Evolutionary conservation across 2,329 filamentous ascomycete genomes (phyloP), one percentile per base, ranked within the genome.

Genomic region (Penicillium thymicola): DNA sequence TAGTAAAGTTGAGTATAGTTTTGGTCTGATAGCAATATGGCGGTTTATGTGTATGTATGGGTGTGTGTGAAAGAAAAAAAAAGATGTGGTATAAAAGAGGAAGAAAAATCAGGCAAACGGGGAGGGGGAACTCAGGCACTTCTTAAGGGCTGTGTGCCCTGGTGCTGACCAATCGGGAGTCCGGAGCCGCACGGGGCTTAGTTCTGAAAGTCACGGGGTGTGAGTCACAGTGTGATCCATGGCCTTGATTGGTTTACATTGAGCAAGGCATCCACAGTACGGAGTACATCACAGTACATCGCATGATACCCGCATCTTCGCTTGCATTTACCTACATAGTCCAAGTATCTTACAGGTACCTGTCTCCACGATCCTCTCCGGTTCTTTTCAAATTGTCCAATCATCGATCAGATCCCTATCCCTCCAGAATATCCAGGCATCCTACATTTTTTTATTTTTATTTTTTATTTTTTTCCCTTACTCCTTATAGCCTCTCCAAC

Each of bases 51-150:
- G 28, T 18, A 38, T 54, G 25, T 42, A n/a, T 9, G 8, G 13
- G 32, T 40, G 34, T 47, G 25, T 23, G 41, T 60, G 51, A 44
- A 51, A n/a, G n/a, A n/a, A 21, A 21, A 21, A 21, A 64, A 46
- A 40, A 54, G 49, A 59, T 43, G 30, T 14, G 48, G 44, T 46
- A 58, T 54, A 62, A 56, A 55, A 52, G 53, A 58, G 56, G 63
- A 61, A 61, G 57, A 54, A 63, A 64, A 67, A 54, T 53, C 66
- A 76, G 74, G 71, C 72, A 75, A 57, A 67, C 43, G 59, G 67
- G 23, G 59, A 57, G 60, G 67, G 62, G 63, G 68, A 65, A 70
- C 65, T 73, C 68, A 76, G 70, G 72, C 72, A 74, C 67, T 68
- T 74, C 70, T 74, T 74, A 72, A 70, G 59, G 55, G 44, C 56